A percentile compares a stretch with the other conserved stretches of the same genome.
Conservation (phyloP, 345 rosid genomes). For the Tarenaya hassleriana region DNA sequence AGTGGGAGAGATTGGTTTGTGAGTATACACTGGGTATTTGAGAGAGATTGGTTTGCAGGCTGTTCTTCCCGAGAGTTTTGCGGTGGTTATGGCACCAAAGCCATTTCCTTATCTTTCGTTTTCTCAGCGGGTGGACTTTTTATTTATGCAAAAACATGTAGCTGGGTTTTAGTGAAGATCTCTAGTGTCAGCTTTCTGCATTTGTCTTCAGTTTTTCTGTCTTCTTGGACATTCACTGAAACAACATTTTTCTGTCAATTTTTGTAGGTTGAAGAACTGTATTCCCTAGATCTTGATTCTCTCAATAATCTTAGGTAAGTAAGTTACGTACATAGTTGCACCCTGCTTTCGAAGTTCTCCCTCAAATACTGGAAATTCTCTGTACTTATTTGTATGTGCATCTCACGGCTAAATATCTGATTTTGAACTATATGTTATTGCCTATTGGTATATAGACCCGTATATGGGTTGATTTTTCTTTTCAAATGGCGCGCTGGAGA, state of each 20-base stretch:
- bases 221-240: background rate
- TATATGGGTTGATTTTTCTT: constrained; percentile 90
- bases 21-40: too few relatives aligned
- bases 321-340: constrained; percentile 1
- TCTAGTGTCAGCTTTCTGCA: background rate
- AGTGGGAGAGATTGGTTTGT: too few relatives aligned
- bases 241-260: background rate
- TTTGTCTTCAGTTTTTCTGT: background rate
- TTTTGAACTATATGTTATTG: too few relatives aligned
- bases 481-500: constrained; percentile 96
- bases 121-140: background rate
- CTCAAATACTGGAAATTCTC: background rate
- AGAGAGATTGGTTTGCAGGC: too few relatives aligned
- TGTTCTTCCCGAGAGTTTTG: too few relatives aligned
- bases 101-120: too few relatives aligned
- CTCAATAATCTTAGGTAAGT: constrained; percentile 75
- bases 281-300: constrained; percentile 84
- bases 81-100: too few relatives aligned
- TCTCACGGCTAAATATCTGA: constrained; percentile 2
- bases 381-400: background rate
- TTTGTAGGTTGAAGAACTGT: constrained; percentile 87
- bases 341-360: too few relatives aligned
- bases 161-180: background rate
- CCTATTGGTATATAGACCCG: constrained; percentile 61
- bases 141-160: too few relatives aligned